Conservation (phyloP, 2,329 filamentous ascomycete genomes). For the Amylocarpus encephaloides region DNA sequence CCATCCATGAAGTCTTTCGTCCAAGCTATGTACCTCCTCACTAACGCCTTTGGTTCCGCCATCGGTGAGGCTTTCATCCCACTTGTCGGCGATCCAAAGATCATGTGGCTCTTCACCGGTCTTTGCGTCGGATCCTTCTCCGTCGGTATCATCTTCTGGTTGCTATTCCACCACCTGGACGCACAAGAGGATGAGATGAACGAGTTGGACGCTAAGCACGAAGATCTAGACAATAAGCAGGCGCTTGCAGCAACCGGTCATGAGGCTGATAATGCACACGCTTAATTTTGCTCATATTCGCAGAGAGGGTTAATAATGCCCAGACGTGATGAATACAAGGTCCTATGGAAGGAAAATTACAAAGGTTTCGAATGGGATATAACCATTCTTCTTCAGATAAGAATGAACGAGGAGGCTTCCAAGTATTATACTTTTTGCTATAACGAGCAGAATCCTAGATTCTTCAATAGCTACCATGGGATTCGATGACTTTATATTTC, state of each 20-base stretch:
- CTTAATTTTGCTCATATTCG: no score
- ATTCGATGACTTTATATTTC: no score
- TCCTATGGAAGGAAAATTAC: no score
- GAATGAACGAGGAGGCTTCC: no score
- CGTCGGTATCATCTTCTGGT: slow-evolving; percentile 18
- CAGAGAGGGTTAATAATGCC: no score
- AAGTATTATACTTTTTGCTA: no score
- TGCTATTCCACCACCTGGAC: slow-evolving; percentile 18
- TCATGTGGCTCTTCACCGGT: slow-evolving; percentile 34
- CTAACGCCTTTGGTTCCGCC: slow-evolving; percentile 50
- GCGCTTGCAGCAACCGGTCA: slow-evolving; percentile 4
- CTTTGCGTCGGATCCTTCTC: slow-evolving; percentile 15
- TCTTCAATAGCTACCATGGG: no score
- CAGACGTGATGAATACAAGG: no score
- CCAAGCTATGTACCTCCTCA: slow-evolving; percentile 62
- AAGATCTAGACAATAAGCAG: slow-evolving; percentile 14
- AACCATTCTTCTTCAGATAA: no score
- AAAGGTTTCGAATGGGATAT: no score
- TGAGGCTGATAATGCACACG: not conserved
- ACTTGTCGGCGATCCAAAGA: slow-evolving; percentile 37
- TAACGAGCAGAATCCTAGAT: no score
- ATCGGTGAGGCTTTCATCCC: slow-evolving; percentile 40
- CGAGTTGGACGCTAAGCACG: slow-evolving; percentile 18
- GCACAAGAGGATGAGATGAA: slow-evolving; percentile 22
- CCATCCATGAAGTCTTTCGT: slow-evolving; percentile 74